A percentile compares a stretch with the other conserved stretches of the same genome.
These are phyloP conservation scores for Dalbergia cochinchinensis DNA, from an alignment of 306 rosid genomes.

Conservation along the genomic window DNA sequence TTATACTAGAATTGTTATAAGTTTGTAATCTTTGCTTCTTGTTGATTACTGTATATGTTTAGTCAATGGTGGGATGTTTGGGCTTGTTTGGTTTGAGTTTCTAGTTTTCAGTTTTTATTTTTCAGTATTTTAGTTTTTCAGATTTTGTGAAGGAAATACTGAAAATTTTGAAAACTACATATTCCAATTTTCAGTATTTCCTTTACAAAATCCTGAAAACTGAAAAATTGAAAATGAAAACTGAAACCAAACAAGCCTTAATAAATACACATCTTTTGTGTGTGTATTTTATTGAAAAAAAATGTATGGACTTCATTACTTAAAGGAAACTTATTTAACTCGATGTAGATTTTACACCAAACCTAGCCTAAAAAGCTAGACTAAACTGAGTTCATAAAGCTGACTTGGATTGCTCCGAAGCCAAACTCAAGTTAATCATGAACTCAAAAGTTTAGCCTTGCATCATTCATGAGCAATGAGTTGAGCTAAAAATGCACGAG, in stretches of 20 bases:
- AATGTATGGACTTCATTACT: not conserved
- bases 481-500: not conserved
- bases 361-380: not conserved
- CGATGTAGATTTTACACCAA: not conserved
- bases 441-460: not conserved
- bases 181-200: too few relatives aligned
- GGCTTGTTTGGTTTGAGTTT: too few relatives aligned
- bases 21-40: not conserved
- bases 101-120: too few relatives aligned
- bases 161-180: too few relatives aligned
- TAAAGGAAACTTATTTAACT: not conserved
- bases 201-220: too few relatives aligned
- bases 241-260: too few relatives aligned
- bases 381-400: not conserved
- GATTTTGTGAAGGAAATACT: too few relatives aligned
- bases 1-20: conserved; percentile 4
- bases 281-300: too few relatives aligned
- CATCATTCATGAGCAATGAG: not conserved
- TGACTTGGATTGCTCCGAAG: not conserved
- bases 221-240: too few relatives aligned
- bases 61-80: not conserved
- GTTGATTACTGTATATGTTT: not conserved
- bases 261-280: not conserved
- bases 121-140: too few relatives aligned
- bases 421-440: not conserved